A percentile compares a stretch with the other conserved stretches of the same genome.
Conservation (phyloP, 2,329 filamentous ascomycete genomes). For the Paecilomyces sp. region DNA sequence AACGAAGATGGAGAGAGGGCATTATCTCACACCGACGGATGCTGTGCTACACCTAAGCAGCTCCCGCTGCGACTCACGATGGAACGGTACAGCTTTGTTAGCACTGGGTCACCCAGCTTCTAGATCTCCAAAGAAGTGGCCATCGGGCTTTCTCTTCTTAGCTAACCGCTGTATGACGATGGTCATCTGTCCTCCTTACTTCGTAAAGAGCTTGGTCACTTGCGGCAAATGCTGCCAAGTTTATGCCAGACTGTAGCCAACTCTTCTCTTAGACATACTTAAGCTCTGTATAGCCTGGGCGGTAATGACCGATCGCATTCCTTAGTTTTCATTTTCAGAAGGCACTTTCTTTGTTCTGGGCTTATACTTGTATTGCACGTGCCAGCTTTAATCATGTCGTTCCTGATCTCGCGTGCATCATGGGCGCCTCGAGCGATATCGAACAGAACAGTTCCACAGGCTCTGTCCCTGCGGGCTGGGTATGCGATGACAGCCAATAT, state of each 20-base stretch:
- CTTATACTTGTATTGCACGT: neutral
- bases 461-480: neutral
- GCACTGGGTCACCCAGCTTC: neutral
- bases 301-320: neutral
- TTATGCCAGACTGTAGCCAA: neutral
- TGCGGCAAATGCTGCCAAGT: neutral
- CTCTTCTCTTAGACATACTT: neutral
- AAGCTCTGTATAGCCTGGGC: neutral
- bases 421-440: neutral
- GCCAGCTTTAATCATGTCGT: neutral
- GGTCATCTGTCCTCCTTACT: neutral
- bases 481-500: conserved; percentile 13
- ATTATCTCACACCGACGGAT: neutral
- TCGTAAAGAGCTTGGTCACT: neutral
- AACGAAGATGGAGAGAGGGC: neutral
- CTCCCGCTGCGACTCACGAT: neutral
- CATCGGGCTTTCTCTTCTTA: neutral
- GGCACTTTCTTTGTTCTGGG: neutral
- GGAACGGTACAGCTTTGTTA: neutral
- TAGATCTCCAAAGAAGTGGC: neutral
- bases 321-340: neutral
- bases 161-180: neutral
- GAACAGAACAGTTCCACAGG: neutral
- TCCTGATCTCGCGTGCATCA: neutral
- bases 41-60: neutral